Evolutionary conservation across 1,139 yeast species (phyloP), one percentile per base, ranked within the genome.

Genomic region (Pneumocystis wakefieldiae): DNA sequence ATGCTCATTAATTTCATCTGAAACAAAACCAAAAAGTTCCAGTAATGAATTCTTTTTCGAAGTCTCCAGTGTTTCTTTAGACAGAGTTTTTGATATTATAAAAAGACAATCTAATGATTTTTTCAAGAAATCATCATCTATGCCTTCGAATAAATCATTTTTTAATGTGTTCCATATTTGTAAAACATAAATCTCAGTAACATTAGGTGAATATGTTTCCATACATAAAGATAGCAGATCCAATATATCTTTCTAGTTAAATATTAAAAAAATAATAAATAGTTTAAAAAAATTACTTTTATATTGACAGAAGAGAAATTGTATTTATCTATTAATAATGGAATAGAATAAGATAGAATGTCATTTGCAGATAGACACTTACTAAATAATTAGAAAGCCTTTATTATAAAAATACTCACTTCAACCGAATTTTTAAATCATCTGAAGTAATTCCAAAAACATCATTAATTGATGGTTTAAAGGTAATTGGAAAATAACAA

Each of bases 401-500:
- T 32, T 32, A 17, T 29, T 36, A n/a, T 37, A 12, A 10, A 28
- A 36, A 2, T 4, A 55, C 41, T n/a, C 12, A 64, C 65, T 66
- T 78, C 64, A 92, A 76, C 10, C 82, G 79, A 8, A 70, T 60
- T 70, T 88, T 89, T 68, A 92, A 78, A 63, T 89, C 87, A 1
- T 79, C 81, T 1, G 90, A 81, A 0, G 95, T 83, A 66, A 90
- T 87, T 66, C 85, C 83, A 72, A 90, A 89, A 0, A 96, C 96
- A 73, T 91, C 96, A 71, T 87, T 85, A 1, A 97, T 96, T 1
- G 98, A 97, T 24, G 71, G 69, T 28, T 68, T 63, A 75, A 94
- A 94, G 0, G 97, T 87, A 62, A 94, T 91, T 3, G 99, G 99
- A 75, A 91, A 94, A 75, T 94, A 94, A 73, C 98, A 92, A 72